Evolutionary conservation across 2,329 filamentous ascomycete species (phyloP).

Genomic region (Dothideomycetes sp.): DNA sequence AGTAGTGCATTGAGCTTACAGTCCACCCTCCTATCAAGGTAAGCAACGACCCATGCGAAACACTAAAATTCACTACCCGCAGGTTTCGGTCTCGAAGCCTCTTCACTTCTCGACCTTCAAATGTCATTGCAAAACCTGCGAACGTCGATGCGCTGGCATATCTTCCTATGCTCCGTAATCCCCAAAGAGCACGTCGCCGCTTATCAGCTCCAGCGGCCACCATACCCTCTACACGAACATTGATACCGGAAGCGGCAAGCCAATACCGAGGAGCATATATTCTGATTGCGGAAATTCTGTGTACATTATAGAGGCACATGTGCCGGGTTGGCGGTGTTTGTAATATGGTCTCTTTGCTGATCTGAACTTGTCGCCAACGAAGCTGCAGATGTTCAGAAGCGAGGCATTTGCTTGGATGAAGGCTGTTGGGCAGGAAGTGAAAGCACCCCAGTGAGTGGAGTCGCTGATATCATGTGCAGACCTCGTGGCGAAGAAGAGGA

Average conservation of each 20-base stretch:
- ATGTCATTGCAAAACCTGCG: constrained; percentile 13
- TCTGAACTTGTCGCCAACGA: constrained; percentile 10
- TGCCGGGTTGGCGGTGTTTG: constrained; percentile 11
- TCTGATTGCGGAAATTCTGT: constrained; percentile 12
- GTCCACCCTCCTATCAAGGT: background rate
- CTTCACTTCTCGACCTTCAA: constrained; percentile 8
- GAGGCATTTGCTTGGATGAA: constrained; percentile 11
- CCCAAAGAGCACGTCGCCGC: constrained; percentile 11
- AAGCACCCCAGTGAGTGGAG: constrained; percentile 3
- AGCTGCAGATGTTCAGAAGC: constrained; percentile 12
- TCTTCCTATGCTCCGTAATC: constrained; percentile 13
- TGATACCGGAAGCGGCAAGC: constrained; percentile 12
- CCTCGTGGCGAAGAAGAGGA: too few relatives aligned
- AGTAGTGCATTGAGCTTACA: too few relatives aligned
- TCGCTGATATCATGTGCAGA: too few relatives aligned
- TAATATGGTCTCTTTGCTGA: constrained; percentile 13
- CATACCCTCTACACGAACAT: constrained; percentile 9
- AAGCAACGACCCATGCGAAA: background rate
- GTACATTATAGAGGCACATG: constrained; percentile 11
- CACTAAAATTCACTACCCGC: background rate
- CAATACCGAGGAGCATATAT: constrained; percentile 12
- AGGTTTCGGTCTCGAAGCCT: constrained; percentile 4
- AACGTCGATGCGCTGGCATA: constrained; percentile 12
- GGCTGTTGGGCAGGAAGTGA: constrained; percentile 11
- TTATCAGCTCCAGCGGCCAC: constrained; percentile 1